A percentile compares a stretch with the other conserved stretches of the same genome.
Conservation (phyloP, 371 early-diverging fungal genomes). For the Apophysomyces elegans region DNA sequence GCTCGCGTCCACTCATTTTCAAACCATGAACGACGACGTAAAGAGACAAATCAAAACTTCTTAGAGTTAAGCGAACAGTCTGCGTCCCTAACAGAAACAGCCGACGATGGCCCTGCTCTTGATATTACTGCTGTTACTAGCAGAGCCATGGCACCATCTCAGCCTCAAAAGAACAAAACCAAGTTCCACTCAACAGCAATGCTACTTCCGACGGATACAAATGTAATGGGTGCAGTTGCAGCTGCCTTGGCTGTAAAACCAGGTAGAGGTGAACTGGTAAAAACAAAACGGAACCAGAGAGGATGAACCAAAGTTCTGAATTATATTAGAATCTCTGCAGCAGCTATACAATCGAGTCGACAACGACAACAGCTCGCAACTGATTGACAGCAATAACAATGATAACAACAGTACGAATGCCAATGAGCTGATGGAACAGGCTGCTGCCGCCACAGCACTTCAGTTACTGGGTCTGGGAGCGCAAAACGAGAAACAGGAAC, state of each 20-base stretch:
- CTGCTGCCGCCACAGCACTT: constrained; percentile 19
- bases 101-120: background rate
- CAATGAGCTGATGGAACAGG: constrained; percentile 27
- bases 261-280: constrained; percentile 9
- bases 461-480: constrained; percentile 19
- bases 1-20: constrained; percentile 14
- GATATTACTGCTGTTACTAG: background rate
- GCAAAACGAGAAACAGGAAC: constrained; percentile 7
- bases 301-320: background rate
- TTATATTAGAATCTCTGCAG: constrained; percentile 3
- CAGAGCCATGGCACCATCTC: constrained; percentile 8
- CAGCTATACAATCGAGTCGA: background rate
- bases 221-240: constrained; percentile 15
- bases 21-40: constrained; percentile 5
- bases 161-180: constrained; percentile 3
- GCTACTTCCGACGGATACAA: background rate
- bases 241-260: constrained; percentile 14
- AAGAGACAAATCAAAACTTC: background rate
- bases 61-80: background rate
- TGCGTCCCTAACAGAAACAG: background rate
- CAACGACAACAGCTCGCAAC: background rate
- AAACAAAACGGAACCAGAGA: background rate
- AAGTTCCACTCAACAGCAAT: background rate
- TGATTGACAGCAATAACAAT: too few relatives aligned
- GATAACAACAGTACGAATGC: background rate